phyloP scores from a whole-genome alignment of 2,329 filamentous ascomycete genomes.

The Fusarium paranaense region DNA sequence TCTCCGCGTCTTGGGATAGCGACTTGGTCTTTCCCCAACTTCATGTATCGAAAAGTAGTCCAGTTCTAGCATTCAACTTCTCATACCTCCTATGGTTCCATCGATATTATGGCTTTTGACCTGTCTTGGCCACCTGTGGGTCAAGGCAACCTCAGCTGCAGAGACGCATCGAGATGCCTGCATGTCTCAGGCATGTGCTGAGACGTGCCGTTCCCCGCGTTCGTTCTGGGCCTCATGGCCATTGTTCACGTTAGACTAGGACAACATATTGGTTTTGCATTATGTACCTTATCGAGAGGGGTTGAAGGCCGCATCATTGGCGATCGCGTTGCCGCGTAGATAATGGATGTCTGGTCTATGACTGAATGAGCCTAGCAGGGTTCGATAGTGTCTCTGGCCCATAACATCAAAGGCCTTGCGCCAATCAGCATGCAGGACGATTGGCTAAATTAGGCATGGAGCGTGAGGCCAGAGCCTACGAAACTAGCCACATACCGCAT shows the following conservation, averaged over 20 bases:
- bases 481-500: background rate
- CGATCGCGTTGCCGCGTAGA: no score
- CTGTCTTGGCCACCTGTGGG: background rate
- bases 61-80: background rate
- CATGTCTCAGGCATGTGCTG: background rate
- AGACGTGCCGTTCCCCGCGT: background rate
- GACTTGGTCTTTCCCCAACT: background rate
- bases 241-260: background rate
- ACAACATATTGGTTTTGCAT: background rate
- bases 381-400: background rate
- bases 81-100: background rate
- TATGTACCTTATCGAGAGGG: background rate
- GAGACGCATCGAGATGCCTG: background rate
- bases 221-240: background rate
- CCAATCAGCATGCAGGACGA: background rate
- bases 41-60: slow-evolving; percentile 17
- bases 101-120: background rate
- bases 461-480: background rate
- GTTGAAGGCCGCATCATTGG: background rate
- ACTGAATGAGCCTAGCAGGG: background rate
- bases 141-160: background rate
- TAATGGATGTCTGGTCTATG: background rate
- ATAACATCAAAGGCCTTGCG: background rate
- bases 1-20: background rate
- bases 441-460: background rate